Conservation (phyloP, 2,329 filamentous ascomycete genomes). For the Diaporthe aspalathi region DNA sequence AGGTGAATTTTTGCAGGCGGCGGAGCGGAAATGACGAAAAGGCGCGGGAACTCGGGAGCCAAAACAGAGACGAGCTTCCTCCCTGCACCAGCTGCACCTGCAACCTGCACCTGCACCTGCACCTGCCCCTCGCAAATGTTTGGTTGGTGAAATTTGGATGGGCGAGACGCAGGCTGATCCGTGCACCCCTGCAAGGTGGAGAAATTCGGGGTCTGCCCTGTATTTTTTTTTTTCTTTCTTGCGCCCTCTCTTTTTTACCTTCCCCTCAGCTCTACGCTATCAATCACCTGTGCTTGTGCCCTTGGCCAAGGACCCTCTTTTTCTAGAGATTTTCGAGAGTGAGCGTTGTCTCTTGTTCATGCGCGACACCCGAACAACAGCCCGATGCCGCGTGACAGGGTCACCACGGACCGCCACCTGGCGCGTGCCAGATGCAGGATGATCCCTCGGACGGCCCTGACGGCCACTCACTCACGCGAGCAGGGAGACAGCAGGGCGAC, state of each 20-base stretch:
- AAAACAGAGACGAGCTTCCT: constrained; percentile 25
- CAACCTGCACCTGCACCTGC: too few species aligned
- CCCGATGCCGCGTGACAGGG: constrained; percentile 29
- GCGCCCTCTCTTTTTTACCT: not conserved
- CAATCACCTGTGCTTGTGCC: not conserved
- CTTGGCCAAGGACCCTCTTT: not conserved
- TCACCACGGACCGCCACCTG: constrained; percentile 13
- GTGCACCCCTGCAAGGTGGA: constrained; percentile 19
- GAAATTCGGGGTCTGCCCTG: not conserved
- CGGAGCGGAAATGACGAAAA: constrained; percentile 32
- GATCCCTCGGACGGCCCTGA: constrained; percentile 35
- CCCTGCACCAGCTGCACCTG: not conserved
- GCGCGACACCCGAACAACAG: constrained; percentile 23
- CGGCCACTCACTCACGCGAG: constrained; percentile 19
- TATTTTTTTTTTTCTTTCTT: not conserved
- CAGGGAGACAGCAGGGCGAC: constrained; percentile 8
- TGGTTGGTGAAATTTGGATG: constrained; percentile 22
- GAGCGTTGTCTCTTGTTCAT: constrained; percentile 31
- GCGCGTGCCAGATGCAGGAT: constrained; percentile 31
- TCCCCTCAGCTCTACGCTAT: not conserved
- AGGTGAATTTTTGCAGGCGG: constrained; percentile 17
- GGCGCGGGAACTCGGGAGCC: constrained; percentile 30
- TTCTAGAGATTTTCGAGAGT: constrained; percentile 1
- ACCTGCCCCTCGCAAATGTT: not conserved
- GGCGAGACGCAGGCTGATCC: constrained; percentile 24